Evolutionary conservation across 2,329 filamentous ascomycete genomes (phyloP), one percentile per base, ranked within the genome.

Genomic region (Cladosporium sp.): DNA sequence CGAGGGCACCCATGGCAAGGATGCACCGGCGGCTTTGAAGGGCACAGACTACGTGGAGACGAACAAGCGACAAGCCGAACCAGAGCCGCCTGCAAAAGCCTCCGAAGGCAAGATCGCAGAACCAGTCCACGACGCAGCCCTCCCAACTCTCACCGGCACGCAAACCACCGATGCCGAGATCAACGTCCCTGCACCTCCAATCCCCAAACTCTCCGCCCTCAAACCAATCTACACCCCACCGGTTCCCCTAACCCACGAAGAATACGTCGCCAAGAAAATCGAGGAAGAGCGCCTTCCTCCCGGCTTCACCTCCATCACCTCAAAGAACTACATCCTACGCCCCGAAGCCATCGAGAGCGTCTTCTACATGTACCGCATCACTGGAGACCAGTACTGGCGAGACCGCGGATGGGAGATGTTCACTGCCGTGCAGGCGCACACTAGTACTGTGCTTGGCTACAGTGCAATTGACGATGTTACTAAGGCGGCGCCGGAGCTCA

Each of bases 381-480:
- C 92, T 0, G 93, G 92, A 57, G 90, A 95, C 69, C 79, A 83
- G 1, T 77, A 79, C 5, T 92, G 91, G 84, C 89, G 90, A 75
- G 91, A 96, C 30, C 89, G 90, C 70, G 93, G 91, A 18, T 97
- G 93, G 93, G 81, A 83, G 58, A 96, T 97, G 91, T 97, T 92
- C 75, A 80, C 88, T 68, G 83, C 89, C 23, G 87, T 95, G 59
- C 82, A 90, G 64, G 83, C 83, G 36, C 83, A 87, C 34, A 93
- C 91, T 2, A 80, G 82, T 43, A 89, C 91, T 0, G 79, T 86
- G 14, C 83, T 85, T 58, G 92, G 88, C 10, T 88, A 92, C 78
- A 89, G 87, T 13, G 91, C 90, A 43, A 86, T 95, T 63, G 78
- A 82, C 57, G 86, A 91, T 72, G 89, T 93, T 1, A 84, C 77